Percentiles rank a stretch among this genome's conserved stretches.
Evolutionary conservation across 2,329 filamentous ascomycete genomes (phyloP).

Genomic region (Monosporascus cannonballus): DNA sequence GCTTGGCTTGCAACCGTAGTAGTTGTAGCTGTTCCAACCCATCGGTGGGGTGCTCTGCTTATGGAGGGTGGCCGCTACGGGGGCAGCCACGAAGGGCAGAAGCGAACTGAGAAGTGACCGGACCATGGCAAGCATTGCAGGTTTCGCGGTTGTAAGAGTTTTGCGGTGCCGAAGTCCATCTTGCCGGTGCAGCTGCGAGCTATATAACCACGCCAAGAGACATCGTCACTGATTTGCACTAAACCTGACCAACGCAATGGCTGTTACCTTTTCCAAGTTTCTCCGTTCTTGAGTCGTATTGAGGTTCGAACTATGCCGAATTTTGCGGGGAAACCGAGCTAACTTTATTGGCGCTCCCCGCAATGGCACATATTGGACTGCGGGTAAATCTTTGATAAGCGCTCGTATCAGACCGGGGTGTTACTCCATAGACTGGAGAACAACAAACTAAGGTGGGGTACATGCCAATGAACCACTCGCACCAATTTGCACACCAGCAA

Average conservation of each 20-base stretch:
- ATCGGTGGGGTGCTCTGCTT: slow-evolving; percentile 32
- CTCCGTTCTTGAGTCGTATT: not conserved
- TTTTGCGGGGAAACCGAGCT: not conserved
- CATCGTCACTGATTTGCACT: not conserved
- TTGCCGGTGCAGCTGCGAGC: not conserved
- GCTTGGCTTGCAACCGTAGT: slow-evolving; percentile 43
- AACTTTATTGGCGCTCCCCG: not conserved
- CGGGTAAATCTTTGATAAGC: not conserved
- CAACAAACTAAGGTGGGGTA: too few species aligned
- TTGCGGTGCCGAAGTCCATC: not conserved
- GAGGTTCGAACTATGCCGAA: not conserved
- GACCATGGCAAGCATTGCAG: not conserved
- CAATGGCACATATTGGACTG: not conserved
- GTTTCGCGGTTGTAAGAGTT: not conserved
- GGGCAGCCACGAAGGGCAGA: slow-evolving; percentile 5
- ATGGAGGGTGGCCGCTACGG: slow-evolving; percentile 13
- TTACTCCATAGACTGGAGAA: too few species aligned
- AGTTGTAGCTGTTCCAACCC: slow-evolving; percentile 57
- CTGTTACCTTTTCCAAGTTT: not conserved
- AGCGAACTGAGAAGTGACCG: not conserved
- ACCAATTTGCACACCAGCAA: too few species aligned
- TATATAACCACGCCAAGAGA: not conserved
- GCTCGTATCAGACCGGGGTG: not conserved
- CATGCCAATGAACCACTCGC: too few species aligned
- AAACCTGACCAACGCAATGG: not conserved